These are phyloP conservation scores for Helenozyma baotianmanensis DNA, from an alignment of 805 yeast genomes.

Conservation along the genomic window DNA sequence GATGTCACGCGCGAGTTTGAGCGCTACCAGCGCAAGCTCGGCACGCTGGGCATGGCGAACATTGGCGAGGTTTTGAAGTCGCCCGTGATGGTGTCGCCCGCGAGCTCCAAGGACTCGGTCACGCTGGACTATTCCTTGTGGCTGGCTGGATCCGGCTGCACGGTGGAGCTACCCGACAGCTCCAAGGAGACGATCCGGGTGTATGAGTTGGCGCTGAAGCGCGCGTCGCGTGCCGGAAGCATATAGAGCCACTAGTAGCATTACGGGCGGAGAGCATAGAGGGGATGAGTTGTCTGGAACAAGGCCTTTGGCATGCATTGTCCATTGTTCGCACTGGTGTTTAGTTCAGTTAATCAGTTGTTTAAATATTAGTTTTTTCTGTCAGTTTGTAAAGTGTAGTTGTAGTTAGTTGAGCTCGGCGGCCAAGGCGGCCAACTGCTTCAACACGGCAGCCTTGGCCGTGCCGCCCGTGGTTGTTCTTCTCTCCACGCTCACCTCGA, in stretches of 20 bases:
- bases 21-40: constrained; percentile 4
- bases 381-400: too few species aligned
- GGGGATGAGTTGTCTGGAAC: too few species aligned
- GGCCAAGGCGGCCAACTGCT: constrained; percentile 52
- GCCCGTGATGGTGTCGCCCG: neutral
- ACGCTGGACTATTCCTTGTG: too few species aligned
- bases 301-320: too few species aligned
- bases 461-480: constrained; percentile 97
- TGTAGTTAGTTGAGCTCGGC: constrained; percentile 12
- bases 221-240: too few species aligned
- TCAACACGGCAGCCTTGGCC: constrained; percentile 81
- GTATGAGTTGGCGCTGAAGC: neutral
- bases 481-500: constrained; percentile 93
- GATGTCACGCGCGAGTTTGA: constrained; percentile 5
- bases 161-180: constrained; percentile 1
- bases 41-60: neutral
- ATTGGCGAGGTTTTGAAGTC: constrained; percentile 1
- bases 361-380: too few species aligned
- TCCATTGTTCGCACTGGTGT: too few species aligned
- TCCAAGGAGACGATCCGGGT: neutral
- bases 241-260: too few species aligned
- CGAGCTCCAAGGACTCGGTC: too few species aligned
- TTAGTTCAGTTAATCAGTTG: too few species aligned
- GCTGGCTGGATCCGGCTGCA: too few species aligned
- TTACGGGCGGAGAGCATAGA: too few species aligned